Conservation (phyloP, 1,139 yeast genomes). For the Suhomyces atakaporum region DNA sequence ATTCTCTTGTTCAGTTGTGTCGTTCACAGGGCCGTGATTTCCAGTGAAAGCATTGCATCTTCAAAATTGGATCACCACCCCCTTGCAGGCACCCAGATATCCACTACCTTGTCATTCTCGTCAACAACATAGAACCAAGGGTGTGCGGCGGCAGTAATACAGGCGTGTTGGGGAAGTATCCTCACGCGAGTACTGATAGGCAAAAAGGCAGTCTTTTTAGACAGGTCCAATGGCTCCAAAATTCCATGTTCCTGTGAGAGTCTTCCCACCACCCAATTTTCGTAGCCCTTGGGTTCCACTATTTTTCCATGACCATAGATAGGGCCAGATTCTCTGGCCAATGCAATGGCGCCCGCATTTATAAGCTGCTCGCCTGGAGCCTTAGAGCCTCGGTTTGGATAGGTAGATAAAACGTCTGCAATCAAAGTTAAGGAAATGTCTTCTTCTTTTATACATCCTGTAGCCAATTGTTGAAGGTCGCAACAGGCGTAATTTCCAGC, state of each 20-base stretch:
- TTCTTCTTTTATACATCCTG: conserved; percentile 52
- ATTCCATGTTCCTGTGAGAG: conserved; percentile 70
- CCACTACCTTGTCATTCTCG: conserved; percentile 51
- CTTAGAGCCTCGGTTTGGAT: conserved; percentile 50
- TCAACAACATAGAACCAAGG: conserved; percentile 61
- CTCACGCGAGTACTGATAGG: conserved; percentile 57
- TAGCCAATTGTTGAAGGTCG: conserved; percentile 74
- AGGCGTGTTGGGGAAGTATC: conserved; percentile 71
- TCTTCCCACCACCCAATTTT: conserved; percentile 57
- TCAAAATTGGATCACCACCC: conserved; percentile 38
- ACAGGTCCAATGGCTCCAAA: conserved; percentile 38
- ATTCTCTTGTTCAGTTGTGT: no score
- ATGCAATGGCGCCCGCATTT: conserved; percentile 72
- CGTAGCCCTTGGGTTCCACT: conserved; percentile 36
- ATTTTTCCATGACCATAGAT: conserved; percentile 53
- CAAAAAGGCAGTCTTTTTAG: conserved; percentile 34
- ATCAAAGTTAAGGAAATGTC: conserved; percentile 59
- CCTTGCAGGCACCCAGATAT: conserved; percentile 72
- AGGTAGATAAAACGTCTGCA: conserved; percentile 65
- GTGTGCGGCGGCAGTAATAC: conserved; percentile 69
- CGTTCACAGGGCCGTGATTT: no score
- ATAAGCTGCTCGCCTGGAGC: conserved; percentile 62
- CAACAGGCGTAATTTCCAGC: conserved; percentile 78
- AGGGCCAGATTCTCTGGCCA: conserved; percentile 64
- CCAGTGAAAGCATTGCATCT: not conserved